These are phyloP conservation scores for Laburnicola sp. DNA, from an alignment of 2,329 filamentous ascomycete genomes.

Conservation along the genomic window DNA sequence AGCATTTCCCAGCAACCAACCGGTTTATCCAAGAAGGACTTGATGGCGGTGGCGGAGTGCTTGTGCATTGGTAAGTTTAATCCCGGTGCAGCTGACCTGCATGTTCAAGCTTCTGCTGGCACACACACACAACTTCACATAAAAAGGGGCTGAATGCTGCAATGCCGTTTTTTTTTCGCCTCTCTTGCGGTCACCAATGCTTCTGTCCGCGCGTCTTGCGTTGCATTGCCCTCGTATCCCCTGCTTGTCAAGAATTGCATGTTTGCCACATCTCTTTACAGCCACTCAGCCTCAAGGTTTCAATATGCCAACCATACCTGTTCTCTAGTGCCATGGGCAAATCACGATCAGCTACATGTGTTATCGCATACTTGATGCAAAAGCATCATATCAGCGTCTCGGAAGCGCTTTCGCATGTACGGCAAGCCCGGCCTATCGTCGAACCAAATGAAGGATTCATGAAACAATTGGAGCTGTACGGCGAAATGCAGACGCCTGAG, in stretches of 20 bases:
- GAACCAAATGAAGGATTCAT: slow-evolving; percentile 94
- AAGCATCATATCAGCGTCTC: slow-evolving; percentile 54
- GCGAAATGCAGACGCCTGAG: slow-evolving; percentile 79
- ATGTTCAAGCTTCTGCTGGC: slow-evolving; percentile 35
- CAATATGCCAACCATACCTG: slow-evolving; percentile 39
- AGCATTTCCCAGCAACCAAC: slow-evolving; percentile 76
- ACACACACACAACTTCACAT: slow-evolving; percentile 40
- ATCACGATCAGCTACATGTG: slow-evolving; percentile 83
- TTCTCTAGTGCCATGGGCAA: slow-evolving; percentile 85
- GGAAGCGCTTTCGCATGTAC: slow-evolving; percentile 72
- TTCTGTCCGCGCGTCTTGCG: slow-evolving; percentile 29
- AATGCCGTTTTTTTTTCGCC: slow-evolving; percentile 8
- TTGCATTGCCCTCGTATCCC: slow-evolving; percentile 14
- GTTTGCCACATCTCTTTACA: slow-evolving; percentile 37
- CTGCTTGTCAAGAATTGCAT: slow-evolving; percentile 36
- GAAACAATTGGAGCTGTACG: slow-evolving; percentile 83
- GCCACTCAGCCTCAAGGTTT: slow-evolving; percentile 28
- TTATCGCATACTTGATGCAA: slow-evolving; percentile 81
- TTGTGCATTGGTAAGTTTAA: slow-evolving; percentile 69
- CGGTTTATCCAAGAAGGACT: slow-evolving; percentile 82
- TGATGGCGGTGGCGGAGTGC: slow-evolving; percentile 61
- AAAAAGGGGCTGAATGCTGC: slow-evolving; percentile 5
- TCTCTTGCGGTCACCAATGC: slow-evolving; percentile 1
- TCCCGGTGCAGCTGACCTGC: slow-evolving; percentile 40
- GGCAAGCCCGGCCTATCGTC: slow-evolving; percentile 71